phyloP scores from a whole-genome alignment of 768 basidiomycete species.

The Xanthoconium purpureum region DNA sequence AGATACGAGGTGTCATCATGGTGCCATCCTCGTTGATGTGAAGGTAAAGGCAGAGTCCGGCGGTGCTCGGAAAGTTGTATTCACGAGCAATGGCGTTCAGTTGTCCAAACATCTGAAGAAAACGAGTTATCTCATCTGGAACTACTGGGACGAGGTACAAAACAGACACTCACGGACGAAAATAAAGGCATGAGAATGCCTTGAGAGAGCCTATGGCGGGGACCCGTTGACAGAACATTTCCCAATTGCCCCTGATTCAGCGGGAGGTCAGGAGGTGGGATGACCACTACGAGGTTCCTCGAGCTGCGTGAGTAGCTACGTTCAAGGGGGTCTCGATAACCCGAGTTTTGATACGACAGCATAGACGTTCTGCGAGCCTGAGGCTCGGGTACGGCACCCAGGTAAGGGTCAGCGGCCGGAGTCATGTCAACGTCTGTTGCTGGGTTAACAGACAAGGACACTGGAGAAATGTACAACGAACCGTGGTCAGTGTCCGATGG shows the following conservation, averaged over 20 bases:
- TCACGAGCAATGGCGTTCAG: conserved; percentile 76
- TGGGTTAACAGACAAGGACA: neutral
- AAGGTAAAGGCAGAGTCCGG: conserved; percentile 78
- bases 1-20: conserved; percentile 64
- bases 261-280: conserved; percentile 59
- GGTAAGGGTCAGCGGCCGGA: neutral
- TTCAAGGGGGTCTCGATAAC: conserved; percentile 43
- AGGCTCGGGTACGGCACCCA: conserved; percentile 6
- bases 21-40: conserved; percentile 57
- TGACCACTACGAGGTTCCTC: conserved; percentile 61
- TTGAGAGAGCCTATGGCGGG: conserved; percentile 57
- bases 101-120: conserved; percentile 67
- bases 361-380: conserved; percentile 47
- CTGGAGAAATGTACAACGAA: neutral
- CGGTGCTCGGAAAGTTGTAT: conserved; percentile 74
- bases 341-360: conserved; percentile 53
- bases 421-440: conserved; percentile 15
- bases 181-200: conserved; percentile 74
- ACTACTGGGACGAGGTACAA: neutral
- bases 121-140: neutral
- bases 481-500: conserved; percentile 40
- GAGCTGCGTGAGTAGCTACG: conserved; percentile 36
- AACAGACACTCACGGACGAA: conserved; percentile 51
- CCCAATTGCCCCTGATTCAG: conserved; percentile 60
- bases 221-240: conserved; percentile 55